Evolutionary conservation across 805 yeast species (phyloP), one percentile per base, ranked within the genome.

Genomic region (Candida dajiaensis): DNA sequence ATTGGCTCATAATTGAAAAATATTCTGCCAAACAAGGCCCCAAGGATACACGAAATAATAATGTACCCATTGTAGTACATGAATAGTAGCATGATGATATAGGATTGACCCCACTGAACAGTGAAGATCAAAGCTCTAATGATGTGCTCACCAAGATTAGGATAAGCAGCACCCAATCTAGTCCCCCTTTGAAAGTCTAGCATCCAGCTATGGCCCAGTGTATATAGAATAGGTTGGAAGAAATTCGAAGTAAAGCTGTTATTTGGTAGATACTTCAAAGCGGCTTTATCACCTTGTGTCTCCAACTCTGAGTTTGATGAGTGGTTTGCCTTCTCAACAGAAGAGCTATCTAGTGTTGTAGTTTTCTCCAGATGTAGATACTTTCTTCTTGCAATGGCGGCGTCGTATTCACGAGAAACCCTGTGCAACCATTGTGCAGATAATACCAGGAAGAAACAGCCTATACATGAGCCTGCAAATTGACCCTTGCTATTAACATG

Each of bases 1-100:
- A 69, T 53, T 3, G 75, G 69, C 48, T 77, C 82, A 50, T 69
- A 68, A 25, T 74, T 68, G 66, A 81, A 78, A 23, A 81, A 46
- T 29, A 80, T 57, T 59, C 76, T 74, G 2, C 86, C 87, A 44
- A 81, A 57, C 25, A 80, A 63, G 2, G 83, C 83, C 8, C 86
- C 87, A 31, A 81, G 60, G 43, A 81, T 70, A 63, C 84, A 81
- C 11, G 80, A 73, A 48, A 83, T 78, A 49, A 81, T 76, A 35
- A 82, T 70, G 58, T 80, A 82, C 15, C 88, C 88, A 56, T 82
- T 83, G 68, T 79, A 83, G 68, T 82, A 81, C 89, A 83, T 83
- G 68, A 81, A 82, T 55, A 83, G 65, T 68, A 83, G 71, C 85
- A 82, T 83, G 57, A 83, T 76, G 43, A 83, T 62, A 62, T 82